phyloP scores from a whole-genome alignment of 176 grass and related monocot species.

The Lolium multiflorum region DNA sequence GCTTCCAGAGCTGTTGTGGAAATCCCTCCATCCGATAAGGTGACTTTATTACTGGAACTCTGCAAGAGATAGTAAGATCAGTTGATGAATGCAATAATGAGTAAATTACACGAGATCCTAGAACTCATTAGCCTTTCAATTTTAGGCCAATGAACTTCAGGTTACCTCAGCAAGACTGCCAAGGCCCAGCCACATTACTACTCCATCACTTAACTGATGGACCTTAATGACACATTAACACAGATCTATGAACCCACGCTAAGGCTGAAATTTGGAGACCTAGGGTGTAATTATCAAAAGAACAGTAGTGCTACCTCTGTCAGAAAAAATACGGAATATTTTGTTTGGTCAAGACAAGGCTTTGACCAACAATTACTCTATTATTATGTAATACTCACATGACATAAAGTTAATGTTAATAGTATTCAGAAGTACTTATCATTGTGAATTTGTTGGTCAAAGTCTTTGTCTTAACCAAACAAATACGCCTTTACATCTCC shows the following conservation, averaged over 20 bases:
- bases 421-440: not conserved
- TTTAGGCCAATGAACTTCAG: slow-evolving; percentile 9
- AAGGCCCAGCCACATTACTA: slow-evolving; percentile 1
- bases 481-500: not conserved
- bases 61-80: slow-evolving; percentile 36
- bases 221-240: slow-evolving; percentile 8
- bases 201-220: not conserved
- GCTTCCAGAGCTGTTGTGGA: slow-evolving; percentile 50
- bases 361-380: not conserved
- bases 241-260: slow-evolving; percentile 4
- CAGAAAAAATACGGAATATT: not conserved
- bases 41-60: slow-evolving; percentile 45
- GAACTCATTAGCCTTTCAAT: not conserved
- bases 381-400: not conserved
- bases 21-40: slow-evolving; percentile 53
- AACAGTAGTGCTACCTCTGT: not conserved
- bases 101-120: slow-evolving; percentile 1
- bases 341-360: no score
- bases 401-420: not conserved
- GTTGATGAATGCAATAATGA: slow-evolving; percentile 5
- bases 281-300: not conserved
- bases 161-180: not conserved
- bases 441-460: not conserved
- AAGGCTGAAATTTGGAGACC: slow-evolving; percentile 6
- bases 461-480: not conserved